A percentile compares a stretch with the other conserved stretches of the same genome.
phyloP scores from a whole-genome alignment of 2,329 filamentous ascomycete genomes.

The Malbranchea zuffiana region DNA sequence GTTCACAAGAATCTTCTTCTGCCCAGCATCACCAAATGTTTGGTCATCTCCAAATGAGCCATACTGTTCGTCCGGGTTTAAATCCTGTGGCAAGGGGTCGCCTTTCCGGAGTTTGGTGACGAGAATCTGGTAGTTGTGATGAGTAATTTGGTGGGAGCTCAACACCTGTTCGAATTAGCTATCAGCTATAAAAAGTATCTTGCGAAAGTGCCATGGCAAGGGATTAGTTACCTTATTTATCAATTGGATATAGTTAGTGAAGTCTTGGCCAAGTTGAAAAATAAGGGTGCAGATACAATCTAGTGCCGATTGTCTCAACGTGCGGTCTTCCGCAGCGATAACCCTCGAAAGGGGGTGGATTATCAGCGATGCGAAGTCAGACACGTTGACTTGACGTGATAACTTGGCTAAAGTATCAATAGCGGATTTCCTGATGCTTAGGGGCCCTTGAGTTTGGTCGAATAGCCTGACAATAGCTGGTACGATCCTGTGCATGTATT shows the following conservation, averaged over 20 bases:
- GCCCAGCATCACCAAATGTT: slow-evolving; percentile 69
- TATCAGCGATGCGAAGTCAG: slow-evolving; percentile 91
- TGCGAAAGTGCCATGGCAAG: neutral
- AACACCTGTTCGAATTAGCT: slow-evolving; percentile 39
- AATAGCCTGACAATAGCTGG: slow-evolving; percentile 91
- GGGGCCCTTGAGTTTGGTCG: slow-evolving; percentile 73
- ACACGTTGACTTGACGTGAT: slow-evolving; percentile 91
- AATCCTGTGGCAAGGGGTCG: slow-evolving; percentile 85
- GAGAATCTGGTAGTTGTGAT: slow-evolving; percentile 84
- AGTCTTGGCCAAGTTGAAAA: slow-evolving; percentile 91
- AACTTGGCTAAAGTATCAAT: slow-evolving; percentile 93
- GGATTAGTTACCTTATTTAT: slow-evolving; percentile 61
- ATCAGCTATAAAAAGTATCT: slow-evolving; percentile 2
- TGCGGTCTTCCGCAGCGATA: slow-evolving; percentile 59
- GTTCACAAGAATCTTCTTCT: slow-evolving; percentile 94
- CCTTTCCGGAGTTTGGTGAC: slow-evolving; percentile 89
- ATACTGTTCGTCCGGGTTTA: slow-evolving; percentile 77
- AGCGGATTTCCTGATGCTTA: slow-evolving; percentile 68
- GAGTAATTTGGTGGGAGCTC: slow-evolving; percentile 66
- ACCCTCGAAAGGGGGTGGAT: slow-evolving; percentile 86
- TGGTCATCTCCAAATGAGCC: slow-evolving; percentile 68
- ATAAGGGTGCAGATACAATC: slow-evolving; percentile 93
- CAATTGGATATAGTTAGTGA: slow-evolving; percentile 83
- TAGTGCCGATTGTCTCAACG: slow-evolving; percentile 68
- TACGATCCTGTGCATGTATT: slow-evolving; percentile 98